phyloP scores from a whole-genome alignment of 805 yeast species.

The Sungouiozyma intestinalis region DNA sequence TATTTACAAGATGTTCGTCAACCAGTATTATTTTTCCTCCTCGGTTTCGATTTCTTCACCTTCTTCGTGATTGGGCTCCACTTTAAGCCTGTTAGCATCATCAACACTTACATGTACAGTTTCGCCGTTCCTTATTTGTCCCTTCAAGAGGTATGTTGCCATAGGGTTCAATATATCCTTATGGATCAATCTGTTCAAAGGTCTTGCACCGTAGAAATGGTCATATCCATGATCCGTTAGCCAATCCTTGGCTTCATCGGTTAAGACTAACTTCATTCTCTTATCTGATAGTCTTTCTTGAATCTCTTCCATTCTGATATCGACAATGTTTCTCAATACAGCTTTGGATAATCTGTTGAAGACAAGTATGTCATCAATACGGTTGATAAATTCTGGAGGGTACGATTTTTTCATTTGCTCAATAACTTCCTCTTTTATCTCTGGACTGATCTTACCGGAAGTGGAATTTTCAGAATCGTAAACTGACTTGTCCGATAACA shows the following conservation, averaged over 20 bases:
- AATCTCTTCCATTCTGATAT: slow-evolving; percentile 73
- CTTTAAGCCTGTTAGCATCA: slow-evolving; percentile 34
- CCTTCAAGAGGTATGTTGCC: slow-evolving; percentile 70
- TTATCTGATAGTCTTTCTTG: slow-evolving; percentile 69
- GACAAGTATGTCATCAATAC: slow-evolving; percentile 87
- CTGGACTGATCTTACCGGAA: slow-evolving; percentile 41
- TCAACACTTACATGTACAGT: slow-evolving; percentile 40
- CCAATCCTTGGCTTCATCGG: slow-evolving; percentile 63
- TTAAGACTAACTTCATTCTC: slow-evolving; percentile 51
- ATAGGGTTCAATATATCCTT: slow-evolving; percentile 78
- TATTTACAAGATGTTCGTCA: no score
- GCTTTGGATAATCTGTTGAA: slow-evolving; percentile 79
- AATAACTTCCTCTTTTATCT: slow-evolving; percentile 47
- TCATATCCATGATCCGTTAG: slow-evolving; percentile 83
- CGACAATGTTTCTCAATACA: slow-evolving; percentile 71
- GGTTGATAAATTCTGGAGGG: slow-evolving; percentile 91
- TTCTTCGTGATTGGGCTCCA: slow-evolving; percentile 37
- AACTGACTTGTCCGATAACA: slow-evolving; percentile 49
- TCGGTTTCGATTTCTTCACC: slow-evolving; percentile 21
- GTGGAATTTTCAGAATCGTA: slow-evolving; percentile 40
- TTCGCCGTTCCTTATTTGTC: slow-evolving; percentile 56
- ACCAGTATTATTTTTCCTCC: slow-evolving; percentile 8
- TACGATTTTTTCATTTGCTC: slow-evolving; percentile 62
- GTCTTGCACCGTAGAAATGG: slow-evolving; percentile 90
- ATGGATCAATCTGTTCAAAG: slow-evolving; percentile 82